Base-by-base conservation (phyloP, 352 stramenopile species). In the Pseudoperonospora humuli region DNA sequence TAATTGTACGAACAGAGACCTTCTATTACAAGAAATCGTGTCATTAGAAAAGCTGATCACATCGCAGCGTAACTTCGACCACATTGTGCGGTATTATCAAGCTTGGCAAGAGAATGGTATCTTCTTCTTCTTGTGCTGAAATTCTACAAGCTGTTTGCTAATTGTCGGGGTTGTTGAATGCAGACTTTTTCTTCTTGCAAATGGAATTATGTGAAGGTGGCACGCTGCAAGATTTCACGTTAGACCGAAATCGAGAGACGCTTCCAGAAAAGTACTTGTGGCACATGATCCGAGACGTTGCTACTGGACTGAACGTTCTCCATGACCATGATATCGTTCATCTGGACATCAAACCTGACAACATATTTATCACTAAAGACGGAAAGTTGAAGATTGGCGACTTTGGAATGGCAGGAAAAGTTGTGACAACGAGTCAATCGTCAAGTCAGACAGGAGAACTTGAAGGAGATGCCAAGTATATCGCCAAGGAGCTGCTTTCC, bases 301-400 rank as follows among this genome's bases (percentile, higher is more conserved):
- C 70, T 18, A 55, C 59, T 17, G 93, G 86, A 18, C 64, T 98
- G 5, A 70, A 75, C 26, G 79, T 95, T 14, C 79, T 98, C 5
- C 89, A 97, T 62, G 74, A 71, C 1, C 70, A 93, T 38, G 56
- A 70, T 0, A 77, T 98, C 23, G 86, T 98, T 14, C 95, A 98
- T 51, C 70, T 97, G 34, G 95, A 98, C 53, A 89, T 98, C 50
- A 98, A 98, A 56, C 92, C 93, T 9, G 89, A 93, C n/a, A 98
- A 98, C 53, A 85, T 98, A 39, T 96, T 98, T 53, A 79, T 95
- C 20, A 70, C 71, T 1, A 45, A 62, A 11, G 39, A 77, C 14
- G 81, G 82, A 1, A 24, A 38, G 10, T 39, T 96, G 15, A 94
- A 95, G 52, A 70, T 96, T 39, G 86, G 82, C 10, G 95, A 98